Conservation (phyloP, 345 rosid genomes). For the Salix exigua region DNA sequence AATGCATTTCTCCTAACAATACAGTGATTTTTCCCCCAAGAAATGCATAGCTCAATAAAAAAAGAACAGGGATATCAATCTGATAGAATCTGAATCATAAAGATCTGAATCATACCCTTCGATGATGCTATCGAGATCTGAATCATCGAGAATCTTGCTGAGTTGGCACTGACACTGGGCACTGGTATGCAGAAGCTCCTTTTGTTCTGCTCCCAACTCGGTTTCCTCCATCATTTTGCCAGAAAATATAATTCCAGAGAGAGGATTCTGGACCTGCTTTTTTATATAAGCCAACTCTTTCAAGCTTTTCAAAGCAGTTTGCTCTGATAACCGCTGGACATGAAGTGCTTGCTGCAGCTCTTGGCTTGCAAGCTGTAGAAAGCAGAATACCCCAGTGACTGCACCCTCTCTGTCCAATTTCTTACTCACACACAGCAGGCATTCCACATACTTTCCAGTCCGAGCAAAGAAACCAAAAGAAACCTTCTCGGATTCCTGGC, state of each 20-base stretch:
- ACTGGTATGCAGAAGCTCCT: conserved; percentile 64
- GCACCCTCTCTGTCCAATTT: conserved; percentile 72
- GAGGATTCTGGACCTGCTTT: conserved; percentile 78
- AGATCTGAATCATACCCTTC: conserved; percentile 54
- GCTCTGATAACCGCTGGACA: conserved; percentile 77
- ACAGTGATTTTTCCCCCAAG: not conserved
- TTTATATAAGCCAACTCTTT: conserved; percentile 73
- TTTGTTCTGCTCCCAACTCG: conserved; percentile 68
- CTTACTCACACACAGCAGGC: conserved; percentile 77
- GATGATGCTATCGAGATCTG: conserved; percentile 77
- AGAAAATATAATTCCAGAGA: conserved; percentile 71
- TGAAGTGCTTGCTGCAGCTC: conserved; percentile 92
- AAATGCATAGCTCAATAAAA: not conserved
- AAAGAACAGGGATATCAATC: not conserved
- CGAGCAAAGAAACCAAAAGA: conserved; percentile 72
- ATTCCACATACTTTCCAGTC: conserved; percentile 69
- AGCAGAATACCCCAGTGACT: conserved; percentile 81
- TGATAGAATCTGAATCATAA: conserved; percentile 12
- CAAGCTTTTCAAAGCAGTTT: conserved; percentile 67
- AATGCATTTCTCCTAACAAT: not conserved
- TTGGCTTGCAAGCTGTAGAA: conserved; percentile 88
- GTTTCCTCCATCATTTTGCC: conserved; percentile 72
- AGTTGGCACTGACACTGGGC: conserved; percentile 79
- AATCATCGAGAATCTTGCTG: conserved; percentile 72
- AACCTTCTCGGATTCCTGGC: conserved; percentile 72